phyloP scores from a whole-genome alignment of 2,329 filamentous ascomycete genomes.

The Paraphaeosphaeria sporulosa region DNA sequence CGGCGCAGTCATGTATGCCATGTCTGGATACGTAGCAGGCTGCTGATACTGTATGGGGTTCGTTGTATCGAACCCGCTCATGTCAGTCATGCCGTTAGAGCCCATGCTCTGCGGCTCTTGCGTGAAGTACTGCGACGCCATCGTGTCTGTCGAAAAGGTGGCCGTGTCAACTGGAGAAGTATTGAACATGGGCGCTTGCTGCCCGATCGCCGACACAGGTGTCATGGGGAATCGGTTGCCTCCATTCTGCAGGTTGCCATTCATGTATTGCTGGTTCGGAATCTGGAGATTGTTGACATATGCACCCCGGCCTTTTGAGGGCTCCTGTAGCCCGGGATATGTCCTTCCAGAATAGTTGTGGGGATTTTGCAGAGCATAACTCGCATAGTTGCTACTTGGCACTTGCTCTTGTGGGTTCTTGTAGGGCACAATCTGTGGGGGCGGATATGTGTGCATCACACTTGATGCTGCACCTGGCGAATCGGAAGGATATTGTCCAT shows the following conservation, averaged over 20 bases:
- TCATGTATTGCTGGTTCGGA: slow-evolving; percentile 36
- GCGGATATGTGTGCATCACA: slow-evolving; percentile 49
- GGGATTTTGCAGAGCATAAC: slow-evolving; percentile 27
- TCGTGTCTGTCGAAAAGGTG: slow-evolving; percentile 34
- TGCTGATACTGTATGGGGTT: slow-evolving; percentile 42
- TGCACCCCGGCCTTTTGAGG: slow-evolving; percentile 36
- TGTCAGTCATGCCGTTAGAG: slow-evolving; percentile 27
- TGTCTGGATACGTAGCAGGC: slow-evolving; percentile 39
- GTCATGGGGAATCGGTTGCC: slow-evolving; percentile 37
- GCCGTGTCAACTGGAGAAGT: slow-evolving; percentile 48
- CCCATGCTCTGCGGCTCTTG: slow-evolving; percentile 39
- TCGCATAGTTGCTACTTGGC: slow-evolving; percentile 32
- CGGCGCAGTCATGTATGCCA: slow-evolving; percentile 41
- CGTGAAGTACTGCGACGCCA: slow-evolving; percentile 36
- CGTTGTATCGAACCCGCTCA: slow-evolving; percentile 34
- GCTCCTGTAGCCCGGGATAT: slow-evolving; percentile 44
- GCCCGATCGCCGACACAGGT: slow-evolving; percentile 37
- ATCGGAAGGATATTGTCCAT: slow-evolving; percentile 35
- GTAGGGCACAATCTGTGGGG: slow-evolving; percentile 43
- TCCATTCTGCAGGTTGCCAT: slow-evolving; percentile 33
- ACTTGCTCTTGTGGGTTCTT: slow-evolving; percentile 24
- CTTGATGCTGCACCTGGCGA: slow-evolving; percentile 31
- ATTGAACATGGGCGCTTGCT: slow-evolving; percentile 38
- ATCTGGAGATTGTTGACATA: slow-evolving; percentile 42
- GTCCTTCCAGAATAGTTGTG: slow-evolving; percentile 38